Base-by-base conservation (phyloP, 352 stramenopile genomes). In the Aphanomyces astaci region DNA sequence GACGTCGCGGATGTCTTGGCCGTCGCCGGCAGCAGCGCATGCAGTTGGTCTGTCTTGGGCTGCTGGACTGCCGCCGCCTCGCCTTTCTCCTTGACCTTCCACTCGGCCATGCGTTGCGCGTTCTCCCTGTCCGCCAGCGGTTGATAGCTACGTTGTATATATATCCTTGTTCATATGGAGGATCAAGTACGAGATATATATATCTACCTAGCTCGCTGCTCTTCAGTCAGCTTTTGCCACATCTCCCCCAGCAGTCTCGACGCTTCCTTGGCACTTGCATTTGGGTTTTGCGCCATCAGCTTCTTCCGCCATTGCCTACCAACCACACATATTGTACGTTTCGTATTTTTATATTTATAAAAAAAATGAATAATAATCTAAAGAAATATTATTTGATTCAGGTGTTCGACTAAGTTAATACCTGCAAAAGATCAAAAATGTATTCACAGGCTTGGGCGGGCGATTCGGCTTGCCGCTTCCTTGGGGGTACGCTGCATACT, bases 401-500 rank as follows among this genome's bases (percentile, higher is more conserved):
- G n/a, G n/a, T n/a, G n/a, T n/a, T n/a, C n/a, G n/a, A n/a, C n/a
- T n/a, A n/a, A n/a, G n/a, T n/a, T n/a, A n/a, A n/a, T 64, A 78
- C 71, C 82, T 76, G 52, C 84, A 92, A 67, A 92, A 92, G 81
- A 92, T 90, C 32, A 92, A 74, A 54, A 92, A 92, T 28, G 84
- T 90, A 64, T 92, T 92, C 24, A 92, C 84, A 31, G 84, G 84
- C 72, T 92, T 92, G 4, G 84, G 84, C 25, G 84, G 84, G 1
- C 82, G 80, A 46, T 92, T 92, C 10, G 82, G 77, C 69, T 82
- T 88, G 36, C 15, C 15, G 36, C 7, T 43, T 10, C 64, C 39
- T 39, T 67, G 54, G 5, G 73, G 68, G 22, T 64, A 64, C 17
- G 73, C 64, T 1, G 73, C 66, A 1, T 76, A 67, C 27, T 86